phyloP scores from a whole-genome alignment of 495 filamentous ascomycete species.

The Lichenothelia convexa region DNA sequence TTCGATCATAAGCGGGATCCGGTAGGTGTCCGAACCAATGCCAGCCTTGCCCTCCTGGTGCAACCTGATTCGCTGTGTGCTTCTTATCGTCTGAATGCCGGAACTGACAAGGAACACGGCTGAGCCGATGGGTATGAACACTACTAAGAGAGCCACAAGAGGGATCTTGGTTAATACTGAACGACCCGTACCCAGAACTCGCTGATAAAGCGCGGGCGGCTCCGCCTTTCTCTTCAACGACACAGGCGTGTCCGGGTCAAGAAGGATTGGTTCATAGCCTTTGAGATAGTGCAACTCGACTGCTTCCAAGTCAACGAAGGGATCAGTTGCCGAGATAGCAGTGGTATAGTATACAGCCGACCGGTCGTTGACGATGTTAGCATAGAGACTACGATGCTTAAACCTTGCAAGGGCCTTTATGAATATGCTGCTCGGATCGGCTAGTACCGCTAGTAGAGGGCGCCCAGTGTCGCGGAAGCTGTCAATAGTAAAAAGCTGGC shows the following conservation, averaged over 20 bases:
- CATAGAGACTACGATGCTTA: constrained; percentile 53
- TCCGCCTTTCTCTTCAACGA: constrained; percentile 24
- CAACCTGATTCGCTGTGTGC: constrained; percentile 48
- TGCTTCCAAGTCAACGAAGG: constrained; percentile 44
- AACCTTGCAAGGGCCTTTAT: constrained; percentile 61
- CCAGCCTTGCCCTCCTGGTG: constrained; percentile 57
- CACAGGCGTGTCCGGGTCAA: constrained; percentile 49
- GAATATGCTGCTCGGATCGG: constrained; percentile 74
- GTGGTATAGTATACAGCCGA: constrained; percentile 70
- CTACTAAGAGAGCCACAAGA: constrained; percentile 37
- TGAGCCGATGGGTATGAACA: constrained; percentile 51
- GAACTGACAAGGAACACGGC: constrained; percentile 58
- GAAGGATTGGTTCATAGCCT: constrained; percentile 57
- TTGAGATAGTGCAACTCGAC: constrained; percentile 52
- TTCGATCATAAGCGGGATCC: constrained; percentile 56
- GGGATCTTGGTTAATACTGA: constrained; percentile 29
- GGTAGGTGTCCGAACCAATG: constrained; percentile 45
- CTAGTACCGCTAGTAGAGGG: constrained; percentile 61
- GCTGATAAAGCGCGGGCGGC: constrained; percentile 17
- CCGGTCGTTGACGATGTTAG: constrained; percentile 72
- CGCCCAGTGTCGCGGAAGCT: constrained; percentile 62
- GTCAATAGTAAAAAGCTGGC: constrained; percentile 78
- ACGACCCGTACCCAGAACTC: constrained; percentile 15
- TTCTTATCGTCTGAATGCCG: constrained; percentile 52
- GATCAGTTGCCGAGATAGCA: constrained; percentile 51